Percentiles rank a stretch among this genome's conserved stretches.
These are phyloP conservation scores for Coffea canephora DNA, from an alignment of 257 asterid genomes.

Conservation along the genomic window DNA sequence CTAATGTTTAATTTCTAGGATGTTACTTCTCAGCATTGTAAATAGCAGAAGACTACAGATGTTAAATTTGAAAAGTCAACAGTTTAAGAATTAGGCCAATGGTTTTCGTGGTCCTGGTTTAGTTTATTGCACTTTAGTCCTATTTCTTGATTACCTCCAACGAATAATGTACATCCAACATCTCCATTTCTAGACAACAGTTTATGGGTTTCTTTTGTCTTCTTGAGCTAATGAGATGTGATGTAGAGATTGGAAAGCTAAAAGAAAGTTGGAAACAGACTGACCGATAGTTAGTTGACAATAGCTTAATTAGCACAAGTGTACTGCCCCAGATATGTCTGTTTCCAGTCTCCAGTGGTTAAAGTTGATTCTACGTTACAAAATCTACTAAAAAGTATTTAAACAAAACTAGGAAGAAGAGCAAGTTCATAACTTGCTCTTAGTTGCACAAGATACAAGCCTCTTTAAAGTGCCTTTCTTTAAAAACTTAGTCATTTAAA, in stretches of 20 bases:
- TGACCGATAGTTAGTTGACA: no score
- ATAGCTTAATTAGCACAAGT: no score
- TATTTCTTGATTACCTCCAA: no score
- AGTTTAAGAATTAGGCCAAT: no score
- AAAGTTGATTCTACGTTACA: not conserved
- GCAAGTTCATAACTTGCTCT: not conserved
- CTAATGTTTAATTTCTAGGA: not conserved
- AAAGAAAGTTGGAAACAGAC: not conserved
- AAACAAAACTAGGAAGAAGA: not conserved
- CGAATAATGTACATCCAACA: no score
- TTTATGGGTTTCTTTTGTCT: no score
- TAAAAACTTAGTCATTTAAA: not conserved
- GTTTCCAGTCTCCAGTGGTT: not conserved
- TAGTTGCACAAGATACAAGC: not conserved
- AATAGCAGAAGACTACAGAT: no score
- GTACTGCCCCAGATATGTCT: not conserved
- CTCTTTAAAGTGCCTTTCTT: not conserved
- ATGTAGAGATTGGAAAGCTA: not conserved
- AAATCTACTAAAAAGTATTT: not conserved
- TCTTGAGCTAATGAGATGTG: no score
- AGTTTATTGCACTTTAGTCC: no score
- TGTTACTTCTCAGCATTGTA: not conserved
- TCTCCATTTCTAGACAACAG: no score
- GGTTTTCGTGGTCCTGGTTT: no score
- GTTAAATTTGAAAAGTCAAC: no score